Evolutionary conservation across 2,329 filamentous ascomycete species (phyloP).

Genomic region (Ophiosphaerella herpotricha): DNA sequence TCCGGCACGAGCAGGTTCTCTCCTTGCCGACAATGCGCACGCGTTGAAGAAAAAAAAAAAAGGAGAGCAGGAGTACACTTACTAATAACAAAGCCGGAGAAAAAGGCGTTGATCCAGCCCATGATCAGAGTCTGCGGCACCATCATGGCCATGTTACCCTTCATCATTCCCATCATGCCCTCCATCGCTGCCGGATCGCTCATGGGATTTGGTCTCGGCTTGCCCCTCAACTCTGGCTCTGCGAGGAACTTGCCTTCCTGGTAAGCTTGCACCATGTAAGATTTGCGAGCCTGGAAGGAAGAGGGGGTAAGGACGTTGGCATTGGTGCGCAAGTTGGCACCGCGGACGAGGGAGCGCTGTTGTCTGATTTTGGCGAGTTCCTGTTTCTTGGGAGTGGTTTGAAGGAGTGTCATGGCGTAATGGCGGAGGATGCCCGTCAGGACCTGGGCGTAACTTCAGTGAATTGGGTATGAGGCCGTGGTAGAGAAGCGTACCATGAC

Average conservation of each 20-base stretch:
- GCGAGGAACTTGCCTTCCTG: constrained; percentile 88
- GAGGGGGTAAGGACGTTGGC: constrained; percentile 76
- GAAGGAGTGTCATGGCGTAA: constrained; percentile 92
- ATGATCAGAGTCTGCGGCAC: constrained; percentile 98
- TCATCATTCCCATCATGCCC: constrained; percentile 99
- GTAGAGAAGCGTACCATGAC: constrained; percentile 72
- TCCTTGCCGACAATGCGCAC: too few relatives aligned
- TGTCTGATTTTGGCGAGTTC: constrained; percentile 78
- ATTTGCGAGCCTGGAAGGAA: constrained; percentile 80
- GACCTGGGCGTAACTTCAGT: constrained; percentile 59
- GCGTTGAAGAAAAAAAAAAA: not conserved
- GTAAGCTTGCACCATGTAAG: constrained; percentile 77
- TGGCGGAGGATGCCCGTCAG: constrained; percentile 94
- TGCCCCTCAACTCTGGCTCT: constrained; percentile 81
- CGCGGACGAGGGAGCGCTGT: constrained; percentile 79
- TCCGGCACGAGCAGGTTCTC: too few relatives aligned
- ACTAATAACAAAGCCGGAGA: constrained; percentile 98
- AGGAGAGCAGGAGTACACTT: constrained; percentile 43
- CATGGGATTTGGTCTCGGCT: constrained; percentile 91
- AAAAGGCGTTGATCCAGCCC: constrained; percentile 99
- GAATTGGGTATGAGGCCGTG: not conserved
- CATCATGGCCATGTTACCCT: constrained; percentile 99
- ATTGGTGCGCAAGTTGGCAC: constrained; percentile 82
- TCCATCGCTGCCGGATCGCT: constrained; percentile 96
- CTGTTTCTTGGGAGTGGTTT: constrained; percentile 80